Base-by-base conservation (phyloP, 768 basidiomycete species). In the Amanita rubescens region DNA sequence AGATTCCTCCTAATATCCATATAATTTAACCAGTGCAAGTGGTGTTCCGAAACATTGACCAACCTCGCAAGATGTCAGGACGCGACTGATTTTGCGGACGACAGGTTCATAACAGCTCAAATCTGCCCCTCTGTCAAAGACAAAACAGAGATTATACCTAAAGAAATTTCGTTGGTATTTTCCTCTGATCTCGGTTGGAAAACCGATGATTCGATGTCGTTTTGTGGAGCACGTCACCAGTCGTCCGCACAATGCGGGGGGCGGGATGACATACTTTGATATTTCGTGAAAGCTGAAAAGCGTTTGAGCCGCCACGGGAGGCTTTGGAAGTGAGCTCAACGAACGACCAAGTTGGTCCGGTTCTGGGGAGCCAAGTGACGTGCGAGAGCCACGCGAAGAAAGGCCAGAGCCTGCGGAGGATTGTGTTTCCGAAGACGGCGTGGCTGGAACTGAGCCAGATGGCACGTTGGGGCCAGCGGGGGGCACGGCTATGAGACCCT, bases 41-140 rank as follows among this genome's bases (percentile, higher is more conserved):
- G n/a, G n/a, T 14, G 19, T 41, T 5, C 7, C 25, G 33, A 15
- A 37, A 42, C 12, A 19, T 22, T 15, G 51, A 69, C 82, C 56
- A 60, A 94, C 94, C 81, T 98, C 96, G 64, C 93, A 93, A 14
- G 82, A 74, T 30, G 84, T 82, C 55, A 99, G 69, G 32, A 97
- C 93, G 25, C 94, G 83, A 59, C 87, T 92, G 39, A 93, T 84
- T 75, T 99, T 99, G 48, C 95, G 81, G 8, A 97, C 92, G 47
- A 99, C 82, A 3, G 94, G 91, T 59, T 98, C 95, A 70, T 94
- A 98, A 59, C 93, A 94, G 63, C 91, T 93, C 51, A 97, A 72
- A 66, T 96, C 94, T 10, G 92, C 92, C 22, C 80, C 79, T 42
- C 90, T 82, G 44, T 93, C 88, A 67, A 99, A 99, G 3, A 97